phyloP scores from a whole-genome alignment of 805 yeast species.

The Pichia heedii region DNA sequence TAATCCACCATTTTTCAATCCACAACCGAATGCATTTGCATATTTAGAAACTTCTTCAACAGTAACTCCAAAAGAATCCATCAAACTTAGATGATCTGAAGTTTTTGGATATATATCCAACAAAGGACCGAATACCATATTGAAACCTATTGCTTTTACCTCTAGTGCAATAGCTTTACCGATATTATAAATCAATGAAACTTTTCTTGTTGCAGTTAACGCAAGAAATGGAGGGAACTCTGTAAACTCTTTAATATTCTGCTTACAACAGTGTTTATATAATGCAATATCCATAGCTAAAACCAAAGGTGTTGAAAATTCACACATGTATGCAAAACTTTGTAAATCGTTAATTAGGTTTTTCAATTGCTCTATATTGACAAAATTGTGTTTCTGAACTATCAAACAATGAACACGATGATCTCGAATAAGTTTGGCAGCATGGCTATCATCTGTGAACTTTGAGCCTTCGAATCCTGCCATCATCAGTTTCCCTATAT shows the following conservation, averaged over 20 bases:
- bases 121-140: conserved; percentile 50
- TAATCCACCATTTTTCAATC: conserved; percentile 45
- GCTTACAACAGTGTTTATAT: conserved; percentile 49
- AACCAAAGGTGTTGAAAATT: conserved; percentile 43
- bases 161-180: conserved; percentile 47
- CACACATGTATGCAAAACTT: conserved; percentile 40
- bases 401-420: conserved; percentile 46
- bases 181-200: conserved; percentile 39
- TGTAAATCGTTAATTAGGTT: conserved; percentile 45
- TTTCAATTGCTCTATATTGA: conserved; percentile 39
- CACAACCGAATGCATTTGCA: conserved; percentile 44
- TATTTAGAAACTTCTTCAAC: conserved; percentile 46
- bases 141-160: conserved; percentile 43
- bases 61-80: conserved; percentile 50
- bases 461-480: conserved; percentile 52
- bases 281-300: conserved; percentile 56
- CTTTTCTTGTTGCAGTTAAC: conserved; percentile 43
- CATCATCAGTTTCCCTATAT: conserved; percentile 43
- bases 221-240: conserved; percentile 62
- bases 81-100: conserved; percentile 47
- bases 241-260: conserved; percentile 40
- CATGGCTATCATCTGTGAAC: conserved; percentile 38
- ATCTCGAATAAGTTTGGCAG: conserved; percentile 40
- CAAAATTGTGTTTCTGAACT: conserved; percentile 42
- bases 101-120: conserved; percentile 49